Conservation (phyloP, 345 rosid genomes). For the Brassica nigra region DNA sequence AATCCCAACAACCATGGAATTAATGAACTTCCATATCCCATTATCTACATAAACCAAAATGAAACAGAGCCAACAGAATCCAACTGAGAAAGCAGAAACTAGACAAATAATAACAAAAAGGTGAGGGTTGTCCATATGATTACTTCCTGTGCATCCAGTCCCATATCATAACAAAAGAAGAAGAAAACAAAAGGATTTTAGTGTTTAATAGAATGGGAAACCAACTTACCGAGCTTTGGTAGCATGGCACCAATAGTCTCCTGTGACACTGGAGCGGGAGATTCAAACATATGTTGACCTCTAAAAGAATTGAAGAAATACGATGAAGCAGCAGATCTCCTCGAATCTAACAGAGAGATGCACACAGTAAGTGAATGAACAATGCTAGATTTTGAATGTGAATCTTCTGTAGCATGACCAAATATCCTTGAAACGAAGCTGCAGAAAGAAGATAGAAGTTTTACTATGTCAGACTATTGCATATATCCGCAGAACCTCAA, state of each 20-base stretch:
- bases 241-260: slow-evolving; percentile 94
- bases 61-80: slow-evolving; percentile 4
- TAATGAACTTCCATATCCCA: not conserved
- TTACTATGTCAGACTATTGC: slow-evolving; percentile 13
- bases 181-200: not conserved
- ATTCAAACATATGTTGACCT: slow-evolving; percentile 75
- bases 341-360: slow-evolving; percentile 89
- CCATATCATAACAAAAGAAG: slow-evolving; percentile 11
- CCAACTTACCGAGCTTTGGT: slow-evolving; percentile 81
- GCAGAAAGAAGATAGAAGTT: slow-evolving; percentile 35
- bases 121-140: slow-evolving; percentile 11
- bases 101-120: slow-evolving; percentile 18
- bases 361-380: slow-evolving; percentile 81
- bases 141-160: not conserved
- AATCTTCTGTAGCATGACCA: slow-evolving; percentile 79
- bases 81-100: slow-evolving; percentile 20
- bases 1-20: slow-evolving; percentile 21
- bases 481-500: slow-evolving; percentile 12
- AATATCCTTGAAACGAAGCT: slow-evolving; percentile 83
- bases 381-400: slow-evolving; percentile 81
- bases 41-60: slow-evolving; percentile 23
- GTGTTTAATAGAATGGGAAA: slow-evolving; percentile 3
- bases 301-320: slow-evolving; percentile 83
- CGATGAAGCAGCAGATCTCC: slow-evolving; percentile 56
- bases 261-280: slow-evolving; percentile 71